A percentile compares a stretch with the other conserved stretches of the same genome.
These are phyloP conservation scores for Kalaharituber pfeilii DNA, from an alignment of 2,329 filamentous ascomycete species.

Conservation along the genomic window DNA sequence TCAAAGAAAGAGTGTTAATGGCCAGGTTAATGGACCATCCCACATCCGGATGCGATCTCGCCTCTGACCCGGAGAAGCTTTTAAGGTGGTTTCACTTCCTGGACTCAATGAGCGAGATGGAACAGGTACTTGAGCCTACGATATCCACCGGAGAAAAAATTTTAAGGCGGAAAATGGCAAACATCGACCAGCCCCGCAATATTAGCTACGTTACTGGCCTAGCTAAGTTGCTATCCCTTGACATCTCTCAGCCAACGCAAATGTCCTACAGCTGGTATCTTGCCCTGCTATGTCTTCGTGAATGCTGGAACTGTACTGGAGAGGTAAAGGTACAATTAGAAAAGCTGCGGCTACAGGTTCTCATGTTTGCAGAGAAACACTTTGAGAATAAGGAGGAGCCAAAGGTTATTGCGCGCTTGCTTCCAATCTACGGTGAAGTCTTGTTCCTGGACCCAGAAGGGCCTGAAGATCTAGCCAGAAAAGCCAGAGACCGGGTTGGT, in stretches of 20 bases:
- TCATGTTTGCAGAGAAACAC: background rate
- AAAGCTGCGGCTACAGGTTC: background rate
- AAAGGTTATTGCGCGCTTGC: background rate
- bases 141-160: background rate
- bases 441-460: background rate
- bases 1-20: background rate
- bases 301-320: background rate
- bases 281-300: background rate
- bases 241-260: background rate
- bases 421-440: background rate
- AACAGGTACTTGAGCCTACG: background rate
- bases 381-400: background rate
- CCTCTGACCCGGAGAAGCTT: background rate
- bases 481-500: background rate
- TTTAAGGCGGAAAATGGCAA: background rate
- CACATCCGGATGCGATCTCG: background rate
- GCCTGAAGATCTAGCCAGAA: background rate
- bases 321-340: background rate
- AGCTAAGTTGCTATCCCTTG: background rate
- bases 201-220: background rate
- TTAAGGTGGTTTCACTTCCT: background rate
- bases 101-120: background rate
- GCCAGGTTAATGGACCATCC: background rate
- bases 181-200: background rate
- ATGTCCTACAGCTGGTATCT: background rate